A percentile compares a stretch with the other conserved stretches of the same genome.
These are phyloP conservation scores for Pestalotiopsis sp. DNA, from an alignment of 2,329 filamentous ascomycete species.

Conservation along the genomic window DNA sequence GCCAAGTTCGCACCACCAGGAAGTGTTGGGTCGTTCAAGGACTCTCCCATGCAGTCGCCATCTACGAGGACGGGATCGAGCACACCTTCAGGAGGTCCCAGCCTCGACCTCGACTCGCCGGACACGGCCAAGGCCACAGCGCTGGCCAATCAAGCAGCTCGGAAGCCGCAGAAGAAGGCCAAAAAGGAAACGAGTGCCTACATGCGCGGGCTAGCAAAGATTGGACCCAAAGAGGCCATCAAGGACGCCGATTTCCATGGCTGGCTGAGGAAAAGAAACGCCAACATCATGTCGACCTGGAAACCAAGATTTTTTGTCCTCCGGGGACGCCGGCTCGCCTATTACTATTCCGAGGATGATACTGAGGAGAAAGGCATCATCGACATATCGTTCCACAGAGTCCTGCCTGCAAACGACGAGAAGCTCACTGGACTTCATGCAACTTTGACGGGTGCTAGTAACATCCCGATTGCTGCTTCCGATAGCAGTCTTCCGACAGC, in stretches of 20 bases:
- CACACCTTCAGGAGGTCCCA: slow-evolving; percentile 65
- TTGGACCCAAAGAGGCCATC: slow-evolving; percentile 82
- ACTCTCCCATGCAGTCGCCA: slow-evolving; percentile 63
- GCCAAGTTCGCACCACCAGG: slow-evolving; percentile 51
- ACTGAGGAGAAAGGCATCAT: slow-evolving; percentile 93
- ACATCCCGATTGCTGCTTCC: slow-evolving; percentile 59
- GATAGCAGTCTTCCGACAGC: slow-evolving; percentile 48
- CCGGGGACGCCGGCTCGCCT: slow-evolving; percentile 86
- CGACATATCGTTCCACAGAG: slow-evolving; percentile 95
- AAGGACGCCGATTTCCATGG: slow-evolving; percentile 88
- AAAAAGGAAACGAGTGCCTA: slow-evolving; percentile 98
- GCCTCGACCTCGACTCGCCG: slow-evolving; percentile 79
- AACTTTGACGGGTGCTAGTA: slow-evolving; percentile 84
- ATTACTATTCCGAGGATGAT: slow-evolving; percentile 95
- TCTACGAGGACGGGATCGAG: slow-evolving; percentile 74
- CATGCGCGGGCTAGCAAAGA: slow-evolving; percentile 80
- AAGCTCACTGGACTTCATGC: slow-evolving; percentile 88
- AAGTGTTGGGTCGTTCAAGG: slow-evolving; percentile 51
- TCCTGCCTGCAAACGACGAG: slow-evolving; percentile 93
- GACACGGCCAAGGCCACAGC: slow-evolving; percentile 60
- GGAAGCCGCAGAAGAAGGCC: slow-evolving; percentile 62
- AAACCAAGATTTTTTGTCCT: slow-evolving; percentile 95
- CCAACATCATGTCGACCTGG: slow-evolving; percentile 96
- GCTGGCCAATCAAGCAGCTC: slow-evolving; percentile 38
- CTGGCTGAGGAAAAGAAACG: slow-evolving; percentile 99